A percentile compares a stretch with the other conserved stretches of the same genome.
Evolutionary conservation across 2,329 filamentous ascomycete genomes (phyloP).

Genomic region (Monilinia polystroma): DNA sequence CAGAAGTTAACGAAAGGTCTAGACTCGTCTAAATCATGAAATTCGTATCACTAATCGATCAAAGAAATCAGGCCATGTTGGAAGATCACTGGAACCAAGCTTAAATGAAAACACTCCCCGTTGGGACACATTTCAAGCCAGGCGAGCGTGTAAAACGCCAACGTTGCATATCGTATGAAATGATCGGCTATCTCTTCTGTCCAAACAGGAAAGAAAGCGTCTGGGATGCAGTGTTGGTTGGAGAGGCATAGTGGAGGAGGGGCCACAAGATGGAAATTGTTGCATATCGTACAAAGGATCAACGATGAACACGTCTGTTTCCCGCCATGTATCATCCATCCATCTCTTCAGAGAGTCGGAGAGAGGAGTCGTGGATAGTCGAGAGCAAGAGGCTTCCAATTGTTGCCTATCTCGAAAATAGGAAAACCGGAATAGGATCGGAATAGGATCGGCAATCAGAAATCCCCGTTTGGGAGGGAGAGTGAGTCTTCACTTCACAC

Average conservation of each 20-base stretch:
- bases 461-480: conserved; percentile 15
- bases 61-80: conserved; percentile 22
- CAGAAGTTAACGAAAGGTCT: conserved; percentile 16
- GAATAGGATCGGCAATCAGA: conserved; percentile 10
- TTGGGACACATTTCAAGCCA: not conserved
- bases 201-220: not conserved
- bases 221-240: not conserved
- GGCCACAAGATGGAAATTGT: not conserved
- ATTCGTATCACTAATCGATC: conserved; percentile 10
- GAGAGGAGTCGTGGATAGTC: not conserved
- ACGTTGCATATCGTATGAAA: conserved; percentile 9
- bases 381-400: not conserved
- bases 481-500: not conserved
- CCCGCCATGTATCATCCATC: not conserved
- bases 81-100: conserved; percentile 10
- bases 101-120: not conserved
- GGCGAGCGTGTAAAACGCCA: not conserved
- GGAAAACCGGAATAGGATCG: not conserved
- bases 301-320: conserved; percentile 12
- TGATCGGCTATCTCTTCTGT: conserved; percentile 7
- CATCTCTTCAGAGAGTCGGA: not conserved
- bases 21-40: conserved; percentile 20
- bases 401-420: conserved; percentile 16
- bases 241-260: not conserved
- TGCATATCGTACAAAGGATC: conserved; percentile 19